Conservation (phyloP, 345 rosid species). For the Gossypium bickii region DNA sequence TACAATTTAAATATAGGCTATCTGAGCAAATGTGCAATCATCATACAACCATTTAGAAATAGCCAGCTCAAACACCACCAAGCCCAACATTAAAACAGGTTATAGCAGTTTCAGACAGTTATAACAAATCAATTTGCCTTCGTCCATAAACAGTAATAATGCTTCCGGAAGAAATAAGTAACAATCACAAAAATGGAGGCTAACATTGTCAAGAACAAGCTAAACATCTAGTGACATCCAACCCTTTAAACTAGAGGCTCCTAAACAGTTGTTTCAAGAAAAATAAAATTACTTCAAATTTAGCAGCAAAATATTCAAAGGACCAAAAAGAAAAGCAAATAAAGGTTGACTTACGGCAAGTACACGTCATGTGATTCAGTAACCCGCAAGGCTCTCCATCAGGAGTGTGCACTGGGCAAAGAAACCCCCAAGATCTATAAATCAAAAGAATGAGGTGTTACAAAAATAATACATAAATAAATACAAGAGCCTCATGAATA, state of each 20-base stretch:
- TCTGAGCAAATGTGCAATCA: neutral
- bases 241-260: neutral
- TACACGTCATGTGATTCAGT: constrained; percentile 85
- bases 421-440: constrained; percentile 96
- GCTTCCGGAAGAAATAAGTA: neutral
- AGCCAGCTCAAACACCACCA: neutral
- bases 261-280: neutral
- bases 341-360: constrained; percentile 57
- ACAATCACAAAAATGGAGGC: neutral
- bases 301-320: neutral
- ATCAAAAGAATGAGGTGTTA: constrained; percentile 13
- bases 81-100: neutral
- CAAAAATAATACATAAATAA: neutral
- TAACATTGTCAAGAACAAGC: neutral
- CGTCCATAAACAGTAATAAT: neutral
- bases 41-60: neutral
- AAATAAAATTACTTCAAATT: neutral
- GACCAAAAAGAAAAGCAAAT: neutral
- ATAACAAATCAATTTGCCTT: neutral
- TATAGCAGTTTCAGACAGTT: neutral
- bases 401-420: constrained; percentile 98
- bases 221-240: neutral
- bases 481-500: neutral
- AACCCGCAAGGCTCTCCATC: constrained; percentile 99
- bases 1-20: neutral